These are phyloP conservation scores for Magnaporthiopsis incrustans DNA, from an alignment of 2,329 filamentous ascomycete species.

Conservation along the genomic window DNA sequence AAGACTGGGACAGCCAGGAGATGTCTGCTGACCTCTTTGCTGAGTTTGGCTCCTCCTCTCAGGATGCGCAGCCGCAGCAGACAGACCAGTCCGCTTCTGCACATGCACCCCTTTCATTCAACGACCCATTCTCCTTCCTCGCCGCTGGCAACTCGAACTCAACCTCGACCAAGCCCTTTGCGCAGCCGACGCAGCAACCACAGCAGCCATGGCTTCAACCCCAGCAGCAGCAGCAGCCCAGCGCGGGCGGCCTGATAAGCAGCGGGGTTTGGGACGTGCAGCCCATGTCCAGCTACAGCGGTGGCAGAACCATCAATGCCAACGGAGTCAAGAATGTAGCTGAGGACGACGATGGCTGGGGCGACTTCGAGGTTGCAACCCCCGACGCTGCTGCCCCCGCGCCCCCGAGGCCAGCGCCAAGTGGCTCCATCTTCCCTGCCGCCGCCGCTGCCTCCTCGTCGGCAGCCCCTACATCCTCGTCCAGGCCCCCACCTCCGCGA, in stretches of 20 bases:
- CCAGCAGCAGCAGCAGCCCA: slow-evolving; percentile 14
- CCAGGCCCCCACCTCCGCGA: slow-evolving; percentile 12
- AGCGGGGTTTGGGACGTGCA: slow-evolving; percentile 2
- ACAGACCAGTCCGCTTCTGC: slow-evolving; percentile 7
- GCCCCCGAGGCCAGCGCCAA: slow-evolving; percentile 3
- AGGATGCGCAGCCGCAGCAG: slow-evolving; percentile 17
- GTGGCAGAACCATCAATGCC: slow-evolving; percentile 10
- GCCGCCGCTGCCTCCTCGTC: neutral
- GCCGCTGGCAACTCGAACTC: slow-evolving; percentile 6
- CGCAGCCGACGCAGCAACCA: slow-evolving; percentile 12
- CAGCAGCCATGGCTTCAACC: slow-evolving; percentile 18
- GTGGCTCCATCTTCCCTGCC: neutral
- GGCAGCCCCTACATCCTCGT: neutral
- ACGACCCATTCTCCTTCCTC: slow-evolving; percentile 26
- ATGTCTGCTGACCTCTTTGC: slow-evolving; percentile 63
- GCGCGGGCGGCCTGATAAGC: neutral
- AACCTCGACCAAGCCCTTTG: slow-evolving; percentile 8
- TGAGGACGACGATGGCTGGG: slow-evolving; percentile 57
- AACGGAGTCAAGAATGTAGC: neutral
- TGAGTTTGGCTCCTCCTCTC: slow-evolving; percentile 44
- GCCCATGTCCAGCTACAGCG: slow-evolving; percentile 12
- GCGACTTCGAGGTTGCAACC: slow-evolving; percentile 56
- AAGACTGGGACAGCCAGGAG: neutral
- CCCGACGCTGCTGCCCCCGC: slow-evolving; percentile 7
- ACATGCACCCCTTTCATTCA: slow-evolving; percentile 10